Percentiles rank a stretch among this genome's conserved stretches.
These are phyloP conservation scores for Millerozyma miso DNA, from an alignment of 805 yeast species.

Conservation along the genomic window DNA sequence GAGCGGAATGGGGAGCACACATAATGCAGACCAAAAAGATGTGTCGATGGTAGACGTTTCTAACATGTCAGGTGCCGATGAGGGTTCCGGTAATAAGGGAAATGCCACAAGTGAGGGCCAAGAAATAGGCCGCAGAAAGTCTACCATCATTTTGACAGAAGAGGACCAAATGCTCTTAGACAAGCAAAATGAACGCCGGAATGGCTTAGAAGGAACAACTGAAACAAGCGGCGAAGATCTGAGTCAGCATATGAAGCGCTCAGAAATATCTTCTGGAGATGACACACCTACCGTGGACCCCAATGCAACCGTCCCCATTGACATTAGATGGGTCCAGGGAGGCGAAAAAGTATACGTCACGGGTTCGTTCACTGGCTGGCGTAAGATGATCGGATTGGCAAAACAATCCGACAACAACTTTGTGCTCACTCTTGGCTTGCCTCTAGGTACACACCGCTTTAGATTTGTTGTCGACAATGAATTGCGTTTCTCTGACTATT, in stretches of 20 bases:
- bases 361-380: constrained; percentile 97
- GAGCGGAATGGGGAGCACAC: constrained; percentile 4
- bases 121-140: constrained; percentile 48
- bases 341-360: constrained; percentile 93
- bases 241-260: constrained; percentile 11
- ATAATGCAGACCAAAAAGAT: constrained; percentile 21
- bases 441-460: constrained; percentile 89
- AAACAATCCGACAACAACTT: constrained; percentile 52
- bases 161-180: constrained; percentile 53
- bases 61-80: constrained; percentile 15
- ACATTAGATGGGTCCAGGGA: constrained; percentile 93
- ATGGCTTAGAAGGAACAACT: constrained; percentile 13
- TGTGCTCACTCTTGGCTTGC: constrained; percentile 68
- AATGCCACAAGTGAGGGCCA: constrained; percentile 1
- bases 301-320: constrained; percentile 46
- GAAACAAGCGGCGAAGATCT: constrained; percentile 5
- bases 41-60: constrained; percentile 44
- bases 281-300: constrained; percentile 17
- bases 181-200: constrained; percentile 14
- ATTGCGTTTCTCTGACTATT: constrained; percentile 76
- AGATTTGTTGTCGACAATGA: constrained; percentile 94
- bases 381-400: constrained; percentile 89
- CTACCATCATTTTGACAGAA: constrained; percentile 68
- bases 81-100: neutral
- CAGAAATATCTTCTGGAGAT: neutral